phyloP scores from a whole-genome alignment of 441 rosid genomes.

The Adansonia gregorii region DNA sequence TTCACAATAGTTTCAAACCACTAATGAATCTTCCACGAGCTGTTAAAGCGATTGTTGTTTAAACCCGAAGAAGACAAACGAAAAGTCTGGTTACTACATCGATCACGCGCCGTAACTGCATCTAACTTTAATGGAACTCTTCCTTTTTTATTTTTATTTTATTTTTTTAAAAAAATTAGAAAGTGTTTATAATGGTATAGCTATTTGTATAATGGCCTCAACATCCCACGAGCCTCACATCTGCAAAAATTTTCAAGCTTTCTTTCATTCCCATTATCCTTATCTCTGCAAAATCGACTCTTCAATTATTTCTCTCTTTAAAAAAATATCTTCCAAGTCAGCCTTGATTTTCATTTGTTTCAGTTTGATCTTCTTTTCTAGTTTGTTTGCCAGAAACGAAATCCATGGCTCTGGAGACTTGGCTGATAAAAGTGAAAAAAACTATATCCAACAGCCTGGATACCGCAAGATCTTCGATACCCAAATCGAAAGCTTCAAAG shows the following conservation, averaged over 20 bases:
- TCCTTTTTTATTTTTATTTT: background rate
- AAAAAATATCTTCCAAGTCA: background rate
- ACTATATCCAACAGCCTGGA: constrained; percentile 55
- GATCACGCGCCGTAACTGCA: constrained; percentile 19
- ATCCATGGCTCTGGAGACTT: constrained; percentile 84
- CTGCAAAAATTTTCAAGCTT: constrained; percentile 28
- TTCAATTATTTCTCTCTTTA: constrained; percentile 31
- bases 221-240: constrained; percentile 62
- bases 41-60: background rate
- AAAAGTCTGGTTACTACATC: background rate
- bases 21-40: constrained; percentile 19
- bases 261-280: constrained; percentile 35
- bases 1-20: background rate
- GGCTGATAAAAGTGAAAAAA: constrained; percentile 67
- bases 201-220: constrained; percentile 40
- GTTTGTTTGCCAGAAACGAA: background rate
- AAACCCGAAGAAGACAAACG: constrained; percentile 13
- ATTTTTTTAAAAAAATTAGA: background rate
- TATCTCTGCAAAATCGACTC: constrained; percentile 32
- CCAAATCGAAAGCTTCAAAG: constrained; percentile 39
- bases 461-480: constrained; percentile 43
- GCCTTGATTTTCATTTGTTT: background rate
- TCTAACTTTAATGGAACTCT: background rate
- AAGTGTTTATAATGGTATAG: constrained; percentile 12
- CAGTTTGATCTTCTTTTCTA: constrained; percentile 11